Evolutionary conservation across 768 basidiomycete species (phyloP).

Genomic region (Auricularia sp.): DNA sequence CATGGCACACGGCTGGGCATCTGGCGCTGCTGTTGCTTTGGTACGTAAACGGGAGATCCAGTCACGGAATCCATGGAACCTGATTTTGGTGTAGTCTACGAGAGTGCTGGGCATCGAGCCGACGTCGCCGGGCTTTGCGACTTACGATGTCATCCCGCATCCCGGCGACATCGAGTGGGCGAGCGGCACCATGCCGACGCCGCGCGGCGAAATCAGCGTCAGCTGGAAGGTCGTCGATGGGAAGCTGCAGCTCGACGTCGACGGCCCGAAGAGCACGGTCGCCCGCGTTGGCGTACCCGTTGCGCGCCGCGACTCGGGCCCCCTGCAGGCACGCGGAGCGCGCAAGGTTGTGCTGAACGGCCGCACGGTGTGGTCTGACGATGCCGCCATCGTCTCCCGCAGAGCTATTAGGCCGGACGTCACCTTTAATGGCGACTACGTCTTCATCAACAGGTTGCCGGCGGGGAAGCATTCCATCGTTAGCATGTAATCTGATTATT

Average conservation of each 20-base stretch:
- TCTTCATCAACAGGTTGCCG: not conserved
- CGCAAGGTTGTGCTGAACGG: not conserved
- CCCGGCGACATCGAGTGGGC: not conserved
- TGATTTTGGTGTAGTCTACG: not conserved
- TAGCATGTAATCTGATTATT: not conserved
- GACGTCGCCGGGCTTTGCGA: not conserved
- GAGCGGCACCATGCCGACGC: not conserved
- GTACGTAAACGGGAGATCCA: not conserved
- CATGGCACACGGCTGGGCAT: not conserved
- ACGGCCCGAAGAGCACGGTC: not conserved
- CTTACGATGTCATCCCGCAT: not conserved
- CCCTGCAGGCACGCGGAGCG: not conserved
- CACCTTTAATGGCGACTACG: not conserved
- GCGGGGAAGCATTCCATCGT: not conserved
- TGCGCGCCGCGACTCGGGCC: not conserved
- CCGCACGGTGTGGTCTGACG: not conserved
- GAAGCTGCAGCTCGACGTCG: not conserved
- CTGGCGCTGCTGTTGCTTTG: not conserved
- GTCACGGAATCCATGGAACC: not conserved
- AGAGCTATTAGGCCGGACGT: not conserved
- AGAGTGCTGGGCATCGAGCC: not conserved
- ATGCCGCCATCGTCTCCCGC: not conserved
- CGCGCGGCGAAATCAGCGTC: not conserved
- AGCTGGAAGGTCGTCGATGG: not conserved
- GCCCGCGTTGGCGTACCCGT: not conserved